phyloP scores from a whole-genome alignment of 176 grass and related monocot genomes.

The Leersia perrieri region DNA sequence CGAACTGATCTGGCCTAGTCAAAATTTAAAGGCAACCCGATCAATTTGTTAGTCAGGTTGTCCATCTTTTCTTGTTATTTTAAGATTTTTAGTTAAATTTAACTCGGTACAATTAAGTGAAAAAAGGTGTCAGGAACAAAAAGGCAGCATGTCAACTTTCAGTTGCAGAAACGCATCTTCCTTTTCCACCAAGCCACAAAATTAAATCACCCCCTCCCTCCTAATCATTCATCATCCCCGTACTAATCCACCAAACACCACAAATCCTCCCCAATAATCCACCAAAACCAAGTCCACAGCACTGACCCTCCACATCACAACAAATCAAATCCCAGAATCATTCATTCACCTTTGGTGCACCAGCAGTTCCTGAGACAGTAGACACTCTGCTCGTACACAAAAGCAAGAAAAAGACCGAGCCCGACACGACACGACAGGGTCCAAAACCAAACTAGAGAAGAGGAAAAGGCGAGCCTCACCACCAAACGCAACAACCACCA shows the following conservation, averaged over 20 bases:
- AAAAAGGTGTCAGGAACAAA: too few relatives aligned
- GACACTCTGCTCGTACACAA: too few relatives aligned
- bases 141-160: not conserved
- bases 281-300: not conserved
- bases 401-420: not conserved
- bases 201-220: not conserved
- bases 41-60: too few relatives aligned
- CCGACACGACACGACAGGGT: not conserved
- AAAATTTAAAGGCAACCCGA: too few relatives aligned
- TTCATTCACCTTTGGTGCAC: not conserved
- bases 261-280: not conserved
- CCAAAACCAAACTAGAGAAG: not conserved
- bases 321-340: not conserved
- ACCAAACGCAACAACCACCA: slow-evolving; percentile 30
- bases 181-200: not conserved
- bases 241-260: slow-evolving; percentile 6
- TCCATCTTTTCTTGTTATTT: too few relatives aligned
- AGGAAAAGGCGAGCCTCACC: not conserved
- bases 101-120: too few relatives aligned
- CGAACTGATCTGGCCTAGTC: too few relatives aligned
- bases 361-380: not conserved
- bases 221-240: not conserved
- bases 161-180: not conserved
- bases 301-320: not conserved
- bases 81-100: too few relatives aligned